Evolutionary conservation across 148 eudicot species (phyloP), one percentile per base, ranked within the genome.

Genomic region (Diospyros kaki): DNA sequence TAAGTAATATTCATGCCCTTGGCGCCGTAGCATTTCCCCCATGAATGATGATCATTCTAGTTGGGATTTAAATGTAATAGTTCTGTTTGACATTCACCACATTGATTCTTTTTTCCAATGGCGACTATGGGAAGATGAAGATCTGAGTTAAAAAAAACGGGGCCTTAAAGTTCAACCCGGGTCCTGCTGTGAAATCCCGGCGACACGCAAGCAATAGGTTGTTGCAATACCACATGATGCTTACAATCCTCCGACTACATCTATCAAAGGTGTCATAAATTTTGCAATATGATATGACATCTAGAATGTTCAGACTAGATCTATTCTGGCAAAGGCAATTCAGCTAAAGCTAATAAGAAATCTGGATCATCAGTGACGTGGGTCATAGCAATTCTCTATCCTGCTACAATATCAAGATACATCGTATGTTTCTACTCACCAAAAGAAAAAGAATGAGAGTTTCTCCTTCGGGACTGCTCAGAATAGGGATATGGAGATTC

Each of bases 401-500:
- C 66, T 8, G 5, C 38, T 43, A 65, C 68, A 44, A 59, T 62
- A 18, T 15, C 40, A 48, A 2, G 38, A 61, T 40, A 60, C n/a
- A 14, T 43, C 48, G 53, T 58, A 15, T 46, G n/a, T 46, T 7
- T 48, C 52, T 63, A 10, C 28, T 28, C 28, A 28, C 28, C 28
- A 0, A 28, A 28, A 28, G 28, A 28, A 28, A 28, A 28, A 28
- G 28, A 28, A 28, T 28, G 28, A 64, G 17, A 5, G 42, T 45
- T 28, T 58, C 55, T 52, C 39, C 40, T 55, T 15, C 76, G 12
- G 64, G 28, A 3, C 53, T 45, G 28, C n/a, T 17, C 8, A 3
- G 43, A 52, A 4, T 9, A 4, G 18, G 59, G 43, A 52, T 61
- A 42, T 50, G 45, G 4, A 74, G 8, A 68, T 74, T 79, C 77